Conservation (phyloP, 805 yeast species). For the Yamadazyma philogaea region DNA sequence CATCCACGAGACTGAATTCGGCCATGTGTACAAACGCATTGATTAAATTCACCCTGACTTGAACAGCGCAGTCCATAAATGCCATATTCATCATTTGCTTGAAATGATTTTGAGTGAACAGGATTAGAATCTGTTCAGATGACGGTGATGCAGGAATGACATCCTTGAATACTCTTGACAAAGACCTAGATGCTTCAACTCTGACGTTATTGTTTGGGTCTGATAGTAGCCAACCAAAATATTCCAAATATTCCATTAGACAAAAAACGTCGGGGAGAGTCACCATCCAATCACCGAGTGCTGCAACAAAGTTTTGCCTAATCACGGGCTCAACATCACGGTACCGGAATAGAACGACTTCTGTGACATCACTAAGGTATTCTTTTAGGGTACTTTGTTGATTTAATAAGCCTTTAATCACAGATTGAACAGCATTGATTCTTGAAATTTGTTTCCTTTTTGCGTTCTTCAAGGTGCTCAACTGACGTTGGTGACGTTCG, state of each 20-base stretch:
- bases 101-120: conserved; percentile 74
- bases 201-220: conserved; percentile 64
- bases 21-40: conserved; percentile 56
- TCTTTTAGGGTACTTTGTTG: conserved; percentile 55
- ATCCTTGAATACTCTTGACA: conserved; percentile 47
- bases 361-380: conserved; percentile 62
- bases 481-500: conserved; percentile 45
- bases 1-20: conserved; percentile 61
- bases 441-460: conserved; percentile 47
- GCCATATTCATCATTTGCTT: conserved; percentile 60
- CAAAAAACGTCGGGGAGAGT: conserved; percentile 67
- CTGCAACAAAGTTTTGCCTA: conserved; percentile 63
- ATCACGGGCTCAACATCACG: conserved; percentile 74
- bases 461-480: conserved; percentile 22
- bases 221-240: conserved; percentile 82
- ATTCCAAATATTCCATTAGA: conserved; percentile 66
- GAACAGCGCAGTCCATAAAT: conserved; percentile 40
- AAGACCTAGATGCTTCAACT: conserved; percentile 55
- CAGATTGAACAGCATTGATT: conserved; percentile 34
- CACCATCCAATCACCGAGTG: conserved; percentile 71
- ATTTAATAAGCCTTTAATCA: conserved; percentile 16
- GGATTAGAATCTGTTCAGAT: conserved; percentile 63
- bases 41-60: conserved; percentile 49
- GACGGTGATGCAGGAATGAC: conserved; percentile 12
- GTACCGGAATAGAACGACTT: conserved; percentile 70